phyloP scores from a whole-genome alignment of 176 grass and related monocot genomes.

The sorghum (Sorghum bicolor) region Sorghum_bicolor_NCBIv3 NC_012875.2:57372501-57373000 shows the following conservation, averaged over 20 bases:
- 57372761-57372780: conserved; percentile 35
- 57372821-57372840: neutral
- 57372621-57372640: conserved; percentile 1
- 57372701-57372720: conserved; percentile 38
- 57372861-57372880: conserved; percentile 24
- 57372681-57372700: neutral
- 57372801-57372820: neutral
- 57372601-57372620: conserved; percentile 29
- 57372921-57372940: neutral
- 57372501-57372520: conserved; percentile 34
- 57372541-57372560: conserved; percentile 38
- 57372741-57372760: conserved; percentile 16
- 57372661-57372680: conserved; percentile 25
- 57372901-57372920: neutral
- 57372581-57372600: conserved; percentile 35
- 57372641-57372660: conserved; percentile 38
- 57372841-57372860: conserved; percentile 7
- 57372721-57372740: conserved; percentile 23
- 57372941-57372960: neutral
- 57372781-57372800: neutral
- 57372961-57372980: neutral
- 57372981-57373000: neutral
- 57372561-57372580: conserved; percentile 30
- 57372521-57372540: conserved; percentile 44
- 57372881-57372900: neutral